Percentiles rank a stretch among this genome's conserved stretches.
Conservation (phyloP, 257 asterid species). For the Cynanchum wilfordii region DNA sequence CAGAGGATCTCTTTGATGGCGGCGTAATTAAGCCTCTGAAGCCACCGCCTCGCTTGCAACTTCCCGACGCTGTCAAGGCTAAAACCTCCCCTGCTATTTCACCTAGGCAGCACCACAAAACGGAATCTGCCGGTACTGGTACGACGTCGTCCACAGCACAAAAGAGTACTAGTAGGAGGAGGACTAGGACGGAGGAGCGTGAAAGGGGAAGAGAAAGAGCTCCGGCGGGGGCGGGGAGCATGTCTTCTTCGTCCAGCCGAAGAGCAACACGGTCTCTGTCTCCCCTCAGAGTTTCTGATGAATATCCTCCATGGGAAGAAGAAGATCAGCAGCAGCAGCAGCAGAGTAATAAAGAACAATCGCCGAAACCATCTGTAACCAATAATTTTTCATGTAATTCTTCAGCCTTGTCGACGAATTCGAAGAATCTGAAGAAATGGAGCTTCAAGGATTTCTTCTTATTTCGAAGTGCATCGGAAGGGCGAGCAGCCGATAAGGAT, state of each 20-base stretch:
- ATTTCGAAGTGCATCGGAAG: conserved; percentile 53
- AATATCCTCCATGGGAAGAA: conserved; percentile 35
- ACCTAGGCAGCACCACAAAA: conserved; percentile 15
- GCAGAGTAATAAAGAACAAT: not conserved
- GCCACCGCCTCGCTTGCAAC: conserved; percentile 25
- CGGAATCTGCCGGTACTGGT: conserved; percentile 8
- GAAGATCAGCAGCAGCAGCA: conserved; percentile 10
- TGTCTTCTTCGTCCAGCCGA: conserved; percentile 39
- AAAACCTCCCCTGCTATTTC: not conserved
- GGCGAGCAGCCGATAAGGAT: conserved; percentile 41
- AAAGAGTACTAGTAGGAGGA: not conserved
- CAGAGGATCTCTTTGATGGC: conserved; percentile 72
- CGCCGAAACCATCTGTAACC: conserved; percentile 11
- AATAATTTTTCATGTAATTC: not conserved
- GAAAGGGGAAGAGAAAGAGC: conserved; percentile 47
- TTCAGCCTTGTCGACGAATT: conserved; percentile 14
- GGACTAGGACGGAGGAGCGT: conserved; percentile 5
- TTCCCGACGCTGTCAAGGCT: conserved; percentile 4
- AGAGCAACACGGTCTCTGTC: conserved; percentile 63
- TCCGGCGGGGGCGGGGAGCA: not conserved
- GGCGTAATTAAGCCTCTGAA: conserved; percentile 61
- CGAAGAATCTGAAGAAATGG: conserved; percentile 32
- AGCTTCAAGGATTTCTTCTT: conserved; percentile 40
- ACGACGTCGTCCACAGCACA: not conserved
- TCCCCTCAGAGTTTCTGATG: conserved; percentile 41